Percentiles rank a stretch among this genome's conserved stretches.
phyloP scores from a whole-genome alignment of 2,329 filamentous ascomycete species.

The Fusarium sp. region DNA sequence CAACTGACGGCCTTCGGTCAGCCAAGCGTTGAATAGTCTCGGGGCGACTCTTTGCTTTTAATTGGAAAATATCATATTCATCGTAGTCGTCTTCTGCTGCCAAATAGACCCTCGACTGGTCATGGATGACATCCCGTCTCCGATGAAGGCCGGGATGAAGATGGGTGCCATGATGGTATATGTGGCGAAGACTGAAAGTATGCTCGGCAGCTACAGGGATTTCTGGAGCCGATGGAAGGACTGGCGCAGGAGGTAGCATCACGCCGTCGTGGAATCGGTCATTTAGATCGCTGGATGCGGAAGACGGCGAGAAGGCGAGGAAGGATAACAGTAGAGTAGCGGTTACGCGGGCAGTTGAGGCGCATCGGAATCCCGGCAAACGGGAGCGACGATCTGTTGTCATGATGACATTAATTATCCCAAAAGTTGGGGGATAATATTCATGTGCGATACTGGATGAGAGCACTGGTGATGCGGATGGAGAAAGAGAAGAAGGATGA shows the following conservation, averaged over 20 bases:
- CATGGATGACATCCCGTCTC: slow-evolving; percentile 74
- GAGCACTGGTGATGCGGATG: slow-evolving; percentile 16
- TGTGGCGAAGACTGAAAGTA: slow-evolving; percentile 80
- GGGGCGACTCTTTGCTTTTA: slow-evolving; percentile 72
- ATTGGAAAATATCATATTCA: slow-evolving; percentile 61
- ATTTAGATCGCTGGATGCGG: slow-evolving; percentile 50
- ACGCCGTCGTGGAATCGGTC: slow-evolving; percentile 56
- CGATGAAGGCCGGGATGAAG: slow-evolving; percentile 81
- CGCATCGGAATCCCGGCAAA: slow-evolving; percentile 52
- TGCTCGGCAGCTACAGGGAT: slow-evolving; percentile 64
- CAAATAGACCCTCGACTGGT: slow-evolving; percentile 67
- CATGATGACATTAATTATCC: slow-evolving; percentile 37
- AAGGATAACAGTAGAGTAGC: slow-evolving; percentile 73
- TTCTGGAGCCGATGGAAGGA: slow-evolving; percentile 57
- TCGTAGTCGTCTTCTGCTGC: slow-evolving; percentile 67
- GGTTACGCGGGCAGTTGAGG: slow-evolving; percentile 71
- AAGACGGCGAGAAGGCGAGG: slow-evolving; percentile 66
- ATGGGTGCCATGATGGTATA: slow-evolving; percentile 91
- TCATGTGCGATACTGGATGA: slow-evolving; percentile 8
- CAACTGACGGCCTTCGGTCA: slow-evolving; percentile 78
- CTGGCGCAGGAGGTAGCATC: slow-evolving; percentile 54
- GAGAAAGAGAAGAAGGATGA: slow-evolving; percentile 7
- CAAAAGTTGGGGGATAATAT: neutral
- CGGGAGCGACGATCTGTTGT: slow-evolving; percentile 30
- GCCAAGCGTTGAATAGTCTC: slow-evolving; percentile 82